Base-by-base conservation (phyloP, 2,329 filamentous ascomycete genomes). In the Clonostachys byssicola region DNA sequence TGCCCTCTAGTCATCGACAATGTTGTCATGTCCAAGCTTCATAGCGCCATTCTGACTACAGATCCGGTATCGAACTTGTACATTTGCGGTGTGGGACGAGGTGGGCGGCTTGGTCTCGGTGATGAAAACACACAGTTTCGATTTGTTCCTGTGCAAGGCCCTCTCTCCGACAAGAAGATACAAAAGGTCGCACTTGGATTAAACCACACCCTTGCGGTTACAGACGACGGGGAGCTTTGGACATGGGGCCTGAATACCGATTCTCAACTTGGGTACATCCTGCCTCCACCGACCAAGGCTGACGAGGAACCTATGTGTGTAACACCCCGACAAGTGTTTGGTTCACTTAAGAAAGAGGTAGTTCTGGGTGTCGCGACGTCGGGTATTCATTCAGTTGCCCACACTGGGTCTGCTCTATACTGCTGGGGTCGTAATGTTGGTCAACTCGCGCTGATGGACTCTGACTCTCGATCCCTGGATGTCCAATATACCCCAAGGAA, bases 341-440 rank as follows among this genome's bases (percentile, higher is more conserved):
- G 94, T 1, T 81, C 89, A 1, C 73, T 99, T 49, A 97, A 96
- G 60, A 89, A 91, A 60, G 94, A 97, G 61, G 62, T 72, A 2
- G 80, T 97, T 14, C 65, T 88, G 18, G 94, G 94, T 1, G 81
- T 92, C 47, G 91, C 94, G 3, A 92, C 94, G 7, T 97, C 94
- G 2, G 77, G 89, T 0, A 84, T 95, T 38, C 94, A 99, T 66
- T 97, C 94, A 0, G 92, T 95, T 4, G 89, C 90, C 0, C 88
- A 94, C 59, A 96, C 90, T 1, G 77, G 80, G 2, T 81, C 83
- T 1, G 89, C 89, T 2, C 70, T 99, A 2, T 99, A 89, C 61
- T 95, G 90, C 3, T 99, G 95, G 77, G 94, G 94, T 18, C 95
- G 94, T 58, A 99, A 97, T 57, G 84, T 91, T 56, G 94, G 94